Conservation (phyloP, 768 basidiomycete genomes). For the Collybia mongolica region DNA sequence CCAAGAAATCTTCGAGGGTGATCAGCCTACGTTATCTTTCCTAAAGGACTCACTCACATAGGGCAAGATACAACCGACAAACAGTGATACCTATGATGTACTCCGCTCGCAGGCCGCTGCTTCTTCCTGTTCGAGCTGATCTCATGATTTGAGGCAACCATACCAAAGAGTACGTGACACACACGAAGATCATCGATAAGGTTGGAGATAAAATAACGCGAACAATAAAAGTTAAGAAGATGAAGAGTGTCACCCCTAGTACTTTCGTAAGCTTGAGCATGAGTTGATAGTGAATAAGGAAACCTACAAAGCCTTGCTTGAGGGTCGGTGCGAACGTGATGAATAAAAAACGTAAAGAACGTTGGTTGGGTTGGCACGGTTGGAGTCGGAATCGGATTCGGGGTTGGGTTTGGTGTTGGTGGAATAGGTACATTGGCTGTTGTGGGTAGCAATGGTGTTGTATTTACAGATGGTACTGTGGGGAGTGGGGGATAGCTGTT, state of each 20-base stretch:
- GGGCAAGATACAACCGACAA: slow-evolving; percentile 64
- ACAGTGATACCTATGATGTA: slow-evolving; percentile 79
- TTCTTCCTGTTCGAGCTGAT: slow-evolving; percentile 67
- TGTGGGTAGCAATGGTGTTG: slow-evolving; percentile 4
- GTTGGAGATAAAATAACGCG: slow-evolving; percentile 70
- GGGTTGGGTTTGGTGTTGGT: slow-evolving; percentile 19
- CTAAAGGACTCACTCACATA: slow-evolving; percentile 56
- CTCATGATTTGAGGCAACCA: slow-evolving; percentile 88
- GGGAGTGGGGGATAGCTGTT: slow-evolving; percentile 17
- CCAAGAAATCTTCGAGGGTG: slow-evolving; percentile 65
- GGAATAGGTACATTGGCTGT: slow-evolving; percentile 14
- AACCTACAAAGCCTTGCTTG: slow-evolving; percentile 69
- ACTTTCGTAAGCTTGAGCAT: slow-evolving; percentile 5
- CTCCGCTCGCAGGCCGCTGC: slow-evolving; percentile 62
- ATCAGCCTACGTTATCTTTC: slow-evolving; percentile 3
- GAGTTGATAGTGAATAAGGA: neutral
- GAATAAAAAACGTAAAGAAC: slow-evolving; percentile 51
- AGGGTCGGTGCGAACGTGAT: slow-evolving; percentile 64
- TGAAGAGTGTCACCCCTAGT: slow-evolving; percentile 64
- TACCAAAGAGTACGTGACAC: slow-evolving; percentile 69
- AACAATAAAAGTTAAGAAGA: slow-evolving; percentile 71
- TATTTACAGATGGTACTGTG: slow-evolving; percentile 14
- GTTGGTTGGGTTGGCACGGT: slow-evolving; percentile 24
- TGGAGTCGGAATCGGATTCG: slow-evolving; percentile 15
- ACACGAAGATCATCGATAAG: slow-evolving; percentile 65